A percentile compares a stretch with the other conserved stretches of the same genome.
These are phyloP conservation scores for Clarireedia monteithiana DNA, from an alignment of 2,329 filamentous ascomycete genomes.

Conservation along the genomic window DNA sequence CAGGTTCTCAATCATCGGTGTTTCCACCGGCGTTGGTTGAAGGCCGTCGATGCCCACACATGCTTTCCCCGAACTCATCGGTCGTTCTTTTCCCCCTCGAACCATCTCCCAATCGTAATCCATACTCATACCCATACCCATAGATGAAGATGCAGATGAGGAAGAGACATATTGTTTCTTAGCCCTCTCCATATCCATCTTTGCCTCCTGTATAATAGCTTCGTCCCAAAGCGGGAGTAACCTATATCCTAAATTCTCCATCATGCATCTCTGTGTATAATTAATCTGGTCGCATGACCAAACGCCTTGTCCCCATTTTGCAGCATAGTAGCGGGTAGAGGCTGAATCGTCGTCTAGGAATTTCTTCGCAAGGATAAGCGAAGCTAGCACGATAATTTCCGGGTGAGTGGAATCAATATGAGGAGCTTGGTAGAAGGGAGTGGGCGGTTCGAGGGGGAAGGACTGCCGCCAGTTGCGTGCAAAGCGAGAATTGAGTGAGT, in stretches of 20 bases:
- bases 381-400: constrained; percentile 55
- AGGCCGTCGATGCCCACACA: background rate
- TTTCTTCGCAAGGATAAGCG: constrained; percentile 57
- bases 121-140: constrained; percentile 4
- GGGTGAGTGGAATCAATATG: constrained; percentile 55
- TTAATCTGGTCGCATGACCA: constrained; percentile 59
- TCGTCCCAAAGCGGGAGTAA: constrained; percentile 53
- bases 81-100: background rate
- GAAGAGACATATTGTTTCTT: constrained; percentile 19
- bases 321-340: constrained; percentile 44
- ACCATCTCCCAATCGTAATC: background rate
- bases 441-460: constrained; percentile 40
- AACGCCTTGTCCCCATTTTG: constrained; percentile 43
- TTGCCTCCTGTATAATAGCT: constrained; percentile 48
- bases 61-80: constrained; percentile 1
- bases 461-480: constrained; percentile 53
- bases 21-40: constrained; percentile 2
- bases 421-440: constrained; percentile 25
- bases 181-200: constrained; percentile 57
- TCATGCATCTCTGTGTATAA: constrained; percentile 54
- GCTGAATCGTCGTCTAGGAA: constrained; percentile 54
- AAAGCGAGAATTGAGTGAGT: constrained; percentile 55
- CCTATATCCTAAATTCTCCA: constrained; percentile 56
- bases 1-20: background rate
- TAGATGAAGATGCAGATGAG: background rate